A percentile compares a stretch with the other conserved stretches of the same genome.
phyloP scores from a whole-genome alignment of 495 filamentous ascomycete genomes.

The Annulohypoxylon stygium region DNA sequence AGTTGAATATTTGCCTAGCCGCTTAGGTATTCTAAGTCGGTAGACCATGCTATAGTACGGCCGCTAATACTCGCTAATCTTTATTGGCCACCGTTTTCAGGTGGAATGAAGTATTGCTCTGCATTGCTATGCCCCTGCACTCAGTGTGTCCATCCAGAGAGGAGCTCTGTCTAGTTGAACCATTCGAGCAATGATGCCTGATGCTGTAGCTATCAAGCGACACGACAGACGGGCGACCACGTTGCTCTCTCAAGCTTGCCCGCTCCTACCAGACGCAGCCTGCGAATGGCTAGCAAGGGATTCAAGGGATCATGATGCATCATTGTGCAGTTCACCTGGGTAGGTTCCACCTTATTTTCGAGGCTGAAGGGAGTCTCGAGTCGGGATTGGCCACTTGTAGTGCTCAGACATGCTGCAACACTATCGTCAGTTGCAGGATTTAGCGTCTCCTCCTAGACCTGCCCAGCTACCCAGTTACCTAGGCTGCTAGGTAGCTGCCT shows the following conservation, averaged over 20 bases:
- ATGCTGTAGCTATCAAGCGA: constrained; percentile 35
- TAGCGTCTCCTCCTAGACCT: constrained; percentile 28
- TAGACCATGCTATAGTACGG: constrained; percentile 7
- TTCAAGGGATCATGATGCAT: constrained; percentile 27
- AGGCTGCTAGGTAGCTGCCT: background rate
- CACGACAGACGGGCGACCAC: constrained; percentile 47
- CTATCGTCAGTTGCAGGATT: constrained; percentile 45
- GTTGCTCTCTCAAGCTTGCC: constrained; percentile 31
- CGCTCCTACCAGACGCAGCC: constrained; percentile 25
- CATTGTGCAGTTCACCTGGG: constrained; percentile 12
- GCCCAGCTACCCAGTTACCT: background rate
- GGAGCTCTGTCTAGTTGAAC: constrained; percentile 12
- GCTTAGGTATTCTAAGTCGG: constrained; percentile 14
- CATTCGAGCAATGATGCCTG: constrained; percentile 26
- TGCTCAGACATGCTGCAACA: constrained; percentile 33
- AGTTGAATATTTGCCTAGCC: constrained; percentile 26
- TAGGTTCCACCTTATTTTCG: constrained; percentile 35
- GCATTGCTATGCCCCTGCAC: constrained; percentile 34
- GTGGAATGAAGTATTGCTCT: constrained; percentile 20
- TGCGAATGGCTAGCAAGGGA: constrained; percentile 18
- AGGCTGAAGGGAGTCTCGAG: constrained; percentile 29
- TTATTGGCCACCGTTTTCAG: constrained; percentile 9
- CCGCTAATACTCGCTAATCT: constrained; percentile 10
- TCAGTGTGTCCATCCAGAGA: constrained; percentile 15
- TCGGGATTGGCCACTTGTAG: constrained; percentile 35